Evolutionary conservation across 2,329 filamentous ascomycete species (phyloP).

Genomic region (Penicillium sp.): DNA sequence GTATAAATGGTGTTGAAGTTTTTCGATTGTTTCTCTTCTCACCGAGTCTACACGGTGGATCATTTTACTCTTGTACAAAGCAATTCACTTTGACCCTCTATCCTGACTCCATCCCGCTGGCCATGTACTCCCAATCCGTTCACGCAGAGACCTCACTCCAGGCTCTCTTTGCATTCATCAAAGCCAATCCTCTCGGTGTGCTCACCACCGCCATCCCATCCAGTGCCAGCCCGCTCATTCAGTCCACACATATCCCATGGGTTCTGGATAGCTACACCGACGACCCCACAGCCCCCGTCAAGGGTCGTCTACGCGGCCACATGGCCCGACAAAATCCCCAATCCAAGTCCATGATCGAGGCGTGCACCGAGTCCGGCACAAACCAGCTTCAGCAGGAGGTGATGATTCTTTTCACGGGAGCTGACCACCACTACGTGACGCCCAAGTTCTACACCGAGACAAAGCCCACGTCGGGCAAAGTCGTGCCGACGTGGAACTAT

Average conservation of each 20-base stretch:
- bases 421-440: slow-evolving; percentile 59
- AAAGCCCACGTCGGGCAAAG: slow-evolving; percentile 57
- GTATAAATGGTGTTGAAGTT: neutral
- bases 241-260: slow-evolving; percentile 57
- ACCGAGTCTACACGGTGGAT: too few species aligned
- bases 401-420: slow-evolving; percentile 56
- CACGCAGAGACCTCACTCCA: slow-evolving; percentile 50
- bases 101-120: neutral
- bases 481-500: slow-evolving; percentile 66
- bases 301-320: slow-evolving; percentile 51
- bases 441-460: slow-evolving; percentile 63
- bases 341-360: slow-evolving; percentile 54
- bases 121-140: slow-evolving; percentile 53
- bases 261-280: slow-evolving; percentile 54
- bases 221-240: slow-evolving; percentile 45
- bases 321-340: slow-evolving; percentile 60
- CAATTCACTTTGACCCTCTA: too few species aligned
- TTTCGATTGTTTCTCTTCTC: too few species aligned
- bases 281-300: slow-evolving; percentile 44
- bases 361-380: slow-evolving; percentile 24
- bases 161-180: slow-evolving; percentile 52
- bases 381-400: slow-evolving; percentile 47
- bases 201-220: slow-evolving; percentile 58
- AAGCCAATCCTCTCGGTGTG: slow-evolving; percentile 56
- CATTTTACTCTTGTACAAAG: too few species aligned